These are phyloP conservation scores for Maudiozyma barnettii DNA, from an alignment of 805 yeast genomes.

Conservation along the genomic window DNA sequence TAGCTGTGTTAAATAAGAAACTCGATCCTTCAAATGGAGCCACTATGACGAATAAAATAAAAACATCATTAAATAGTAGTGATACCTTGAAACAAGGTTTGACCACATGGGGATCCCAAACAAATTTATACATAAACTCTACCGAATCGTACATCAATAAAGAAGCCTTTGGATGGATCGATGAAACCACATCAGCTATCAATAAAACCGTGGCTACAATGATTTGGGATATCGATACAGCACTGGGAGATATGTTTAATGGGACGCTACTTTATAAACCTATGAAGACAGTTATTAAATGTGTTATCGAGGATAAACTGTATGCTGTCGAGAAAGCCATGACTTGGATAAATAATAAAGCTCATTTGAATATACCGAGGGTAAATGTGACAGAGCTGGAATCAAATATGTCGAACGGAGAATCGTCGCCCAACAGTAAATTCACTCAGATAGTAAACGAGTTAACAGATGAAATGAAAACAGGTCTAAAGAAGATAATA, in stretches of 20 bases:
- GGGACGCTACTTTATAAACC: conserved; percentile 59
- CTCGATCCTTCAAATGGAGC: neutral
- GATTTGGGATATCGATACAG: conserved; percentile 47
- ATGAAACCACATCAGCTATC: conserved; percentile 44
- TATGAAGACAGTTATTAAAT: conserved; percentile 58
- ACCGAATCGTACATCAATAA: conserved; percentile 50
- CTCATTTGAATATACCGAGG: conserved; percentile 50
- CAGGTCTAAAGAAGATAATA: conserved; percentile 24
- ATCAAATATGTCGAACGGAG: neutral
- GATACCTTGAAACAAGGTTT: conserved; percentile 28
- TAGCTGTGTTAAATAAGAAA: conserved; percentile 20
- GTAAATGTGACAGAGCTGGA: conserved; percentile 30
- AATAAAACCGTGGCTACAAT: conserved; percentile 54
- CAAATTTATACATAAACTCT: conserved; percentile 43
- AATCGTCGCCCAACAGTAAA: neutral
- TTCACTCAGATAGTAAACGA: conserved; percentile 5
- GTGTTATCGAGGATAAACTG: conserved; percentile 71
- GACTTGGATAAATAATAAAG: conserved; percentile 64
- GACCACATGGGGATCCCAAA: conserved; percentile 41
- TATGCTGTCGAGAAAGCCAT: conserved; percentile 58
- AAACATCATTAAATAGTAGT: conserved; percentile 1
- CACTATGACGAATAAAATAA: neutral
- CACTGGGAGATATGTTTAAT: conserved; percentile 52
- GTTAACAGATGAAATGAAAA: conserved; percentile 12
- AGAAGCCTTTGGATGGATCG: conserved; percentile 58